Conservation (phyloP, 2,329 filamentous ascomycete genomes). For the Penicillium sp. region DNA sequence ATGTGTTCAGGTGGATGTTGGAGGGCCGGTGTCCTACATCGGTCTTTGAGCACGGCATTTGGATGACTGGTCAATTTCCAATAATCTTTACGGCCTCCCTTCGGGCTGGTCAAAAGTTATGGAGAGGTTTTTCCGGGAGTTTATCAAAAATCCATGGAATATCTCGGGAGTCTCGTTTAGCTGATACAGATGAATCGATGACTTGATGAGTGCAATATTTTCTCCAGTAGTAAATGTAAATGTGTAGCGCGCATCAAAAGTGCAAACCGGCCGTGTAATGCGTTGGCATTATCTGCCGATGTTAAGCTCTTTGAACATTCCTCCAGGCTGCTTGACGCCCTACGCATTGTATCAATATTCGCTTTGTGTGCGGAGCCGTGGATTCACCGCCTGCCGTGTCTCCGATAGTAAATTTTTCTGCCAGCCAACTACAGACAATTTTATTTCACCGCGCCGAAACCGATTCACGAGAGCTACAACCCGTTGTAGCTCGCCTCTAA, state of each 20-base stretch:
- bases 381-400: constrained; percentile 28
- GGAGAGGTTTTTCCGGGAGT: constrained; percentile 38
- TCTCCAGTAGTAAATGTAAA: constrained; percentile 1
- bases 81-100: constrained; percentile 22
- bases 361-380: constrained; percentile 14
- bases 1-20: constrained; percentile 38
- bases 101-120: constrained; percentile 26
- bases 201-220: constrained; percentile 20
- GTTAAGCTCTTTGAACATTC: no score
- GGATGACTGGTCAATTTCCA: constrained; percentile 38
- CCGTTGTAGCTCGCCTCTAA: constrained; percentile 1
- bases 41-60: constrained; percentile 19
- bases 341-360: constrained; percentile 11
- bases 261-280: no score
- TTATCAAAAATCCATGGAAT: constrained; percentile 33
- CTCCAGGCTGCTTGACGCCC: background rate
- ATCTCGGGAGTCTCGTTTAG: constrained; percentile 24
- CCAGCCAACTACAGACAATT: constrained; percentile 21
- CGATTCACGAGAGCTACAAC: constrained; percentile 9
- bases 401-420: constrained; percentile 25
- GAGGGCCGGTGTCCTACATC: constrained; percentile 19
- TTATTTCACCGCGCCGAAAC: constrained; percentile 19
- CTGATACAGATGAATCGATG: constrained; percentile 30
- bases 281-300: no score
- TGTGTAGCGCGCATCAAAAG: no score